A percentile compares a stretch with the other conserved stretches of the same genome.
These are phyloP conservation scores for Elongisporangium anandrum DNA, from an alignment of 352 stramenopile genomes.

Conservation along the genomic window DNA sequence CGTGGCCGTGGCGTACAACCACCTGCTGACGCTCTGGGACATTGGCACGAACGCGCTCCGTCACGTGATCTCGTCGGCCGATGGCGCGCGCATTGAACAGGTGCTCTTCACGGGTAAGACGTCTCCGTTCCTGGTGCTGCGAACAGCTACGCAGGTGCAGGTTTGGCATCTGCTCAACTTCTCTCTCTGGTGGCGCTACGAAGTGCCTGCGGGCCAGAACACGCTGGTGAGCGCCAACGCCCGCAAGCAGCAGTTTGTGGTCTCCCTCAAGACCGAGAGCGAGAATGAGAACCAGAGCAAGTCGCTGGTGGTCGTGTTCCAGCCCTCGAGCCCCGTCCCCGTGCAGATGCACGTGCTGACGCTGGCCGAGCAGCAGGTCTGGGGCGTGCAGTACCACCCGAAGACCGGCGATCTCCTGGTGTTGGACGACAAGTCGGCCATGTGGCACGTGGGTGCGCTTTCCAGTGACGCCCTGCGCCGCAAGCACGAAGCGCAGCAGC, in stretches of 20 bases:
- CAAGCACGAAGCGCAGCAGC: constrained; percentile 20
- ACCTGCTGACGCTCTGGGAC: constrained; percentile 85
- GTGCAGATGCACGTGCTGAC: constrained; percentile 39
- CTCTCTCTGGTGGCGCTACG: constrained; percentile 70
- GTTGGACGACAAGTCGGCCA: constrained; percentile 42
- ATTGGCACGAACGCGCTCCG: constrained; percentile 66
- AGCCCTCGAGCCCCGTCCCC: constrained; percentile 41
- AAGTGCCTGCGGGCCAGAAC: constrained; percentile 22
- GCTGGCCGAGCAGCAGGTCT: constrained; percentile 22
- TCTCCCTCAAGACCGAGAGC: constrained; percentile 26
- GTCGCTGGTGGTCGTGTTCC: constrained; percentile 49
- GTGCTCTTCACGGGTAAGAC: constrained; percentile 56
- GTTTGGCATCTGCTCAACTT: constrained; percentile 72
- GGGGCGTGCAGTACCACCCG: constrained; percentile 56
- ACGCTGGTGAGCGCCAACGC: constrained; percentile 28
- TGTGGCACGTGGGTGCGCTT: constrained; percentile 57
- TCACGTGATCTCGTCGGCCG: constrained; percentile 63
- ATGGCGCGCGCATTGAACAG: constrained; percentile 44
- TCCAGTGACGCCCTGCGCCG: constrained; percentile 27
- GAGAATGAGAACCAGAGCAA: constrained; percentile 11
- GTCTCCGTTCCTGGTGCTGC: constrained; percentile 60
- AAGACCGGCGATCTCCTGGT: constrained; percentile 56
- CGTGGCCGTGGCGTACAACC: constrained; percentile 76
- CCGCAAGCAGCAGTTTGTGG: constrained; percentile 43
- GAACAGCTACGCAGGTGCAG: constrained; percentile 54